Base-by-base conservation (phyloP, 2,329 filamentous ascomycete genomes). In the Cladosporium sp. region DNA sequence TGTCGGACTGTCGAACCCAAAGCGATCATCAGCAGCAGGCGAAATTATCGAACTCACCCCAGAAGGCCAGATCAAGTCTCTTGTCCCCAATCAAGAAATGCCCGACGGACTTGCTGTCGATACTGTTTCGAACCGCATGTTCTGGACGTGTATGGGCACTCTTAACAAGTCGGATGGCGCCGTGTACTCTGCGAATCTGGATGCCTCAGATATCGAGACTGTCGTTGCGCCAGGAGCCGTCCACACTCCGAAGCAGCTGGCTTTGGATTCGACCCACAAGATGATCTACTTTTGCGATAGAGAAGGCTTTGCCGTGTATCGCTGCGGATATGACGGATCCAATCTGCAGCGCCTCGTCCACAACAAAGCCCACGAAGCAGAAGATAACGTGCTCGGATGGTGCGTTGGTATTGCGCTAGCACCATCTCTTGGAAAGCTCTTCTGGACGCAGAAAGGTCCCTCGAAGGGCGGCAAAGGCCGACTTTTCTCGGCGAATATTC, bases 401-500 rank as follows among this genome's bases (percentile, higher is more conserved):
- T 54, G 52, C 24, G 56, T 3, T 83, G 81, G 81, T 83, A 80
- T 86, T 35, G 68, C 78, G 0, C 72, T 86, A 0, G 75, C 77
- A 3, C 53, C 54, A 20, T 58, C 66, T 0, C 68, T 70, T 1
- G 74, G 75, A 12, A 74, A 77, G 44, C 72, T 86, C 45, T 86
- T 80, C 73, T 86, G 83, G 83, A 82, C 79, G 0, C 83, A 85
- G 49, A 85, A 86, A 64, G 83, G 83, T 0, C 70, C 74, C 0
- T 75, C 77, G 2, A 85, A 85, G 65, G 75, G 73, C 0, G 70
- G 68, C 1, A 66, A 75, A 44, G 83, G 83, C 0, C 74, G 78
- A 2, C 83, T 86, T 39, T 81, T 82, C 65, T 69, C 73, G 4
- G 81, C 83, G 0, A 66, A 70, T 17, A 70, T 83, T 0, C 65